These are phyloP conservation scores for Casaregolazyma lundiana DNA, from an alignment of 1,139 yeast species.

Conservation along the genomic window DNA sequence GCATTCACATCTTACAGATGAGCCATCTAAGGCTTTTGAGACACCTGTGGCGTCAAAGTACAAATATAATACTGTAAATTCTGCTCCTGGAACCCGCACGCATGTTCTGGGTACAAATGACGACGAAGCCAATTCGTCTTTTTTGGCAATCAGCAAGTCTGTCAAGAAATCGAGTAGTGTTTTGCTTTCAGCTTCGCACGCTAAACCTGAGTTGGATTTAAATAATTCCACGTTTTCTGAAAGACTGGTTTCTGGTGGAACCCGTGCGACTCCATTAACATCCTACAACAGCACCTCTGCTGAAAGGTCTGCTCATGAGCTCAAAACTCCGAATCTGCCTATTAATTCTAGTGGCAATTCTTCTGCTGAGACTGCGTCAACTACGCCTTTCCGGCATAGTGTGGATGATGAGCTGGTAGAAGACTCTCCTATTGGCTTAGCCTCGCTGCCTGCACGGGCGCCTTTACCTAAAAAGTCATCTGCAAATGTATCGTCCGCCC, in stretches of 20 bases:
- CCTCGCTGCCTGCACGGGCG: constrained; percentile 42
- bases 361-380: not conserved
- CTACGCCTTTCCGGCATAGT: not conserved
- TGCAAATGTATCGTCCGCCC: not conserved
- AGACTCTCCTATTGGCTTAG: constrained; percentile 36
- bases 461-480: constrained; percentile 41
- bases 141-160: constrained; percentile 31
- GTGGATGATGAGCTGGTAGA: constrained; percentile 11
- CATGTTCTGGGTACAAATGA: not conserved
- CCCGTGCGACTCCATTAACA: constrained; percentile 2
- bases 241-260: not conserved
- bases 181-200: not conserved
- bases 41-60: not conserved
- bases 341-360: not conserved
- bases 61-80: not conserved
- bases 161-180: constrained; percentile 23
- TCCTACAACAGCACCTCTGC: constrained; percentile 12
- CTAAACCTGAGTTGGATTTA: not conserved
- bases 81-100: not conserved
- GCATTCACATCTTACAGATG: not conserved
- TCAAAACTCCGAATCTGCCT: constrained; percentile 15
- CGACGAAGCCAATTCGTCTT: constrained; percentile 22
- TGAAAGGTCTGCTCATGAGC: constrained; percentile 12
- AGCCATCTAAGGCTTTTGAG: not conserved
- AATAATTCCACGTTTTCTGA: not conserved